Conservation (phyloP, 2,329 filamentous ascomycete genomes). For the Claviceps pusilla region DNA sequence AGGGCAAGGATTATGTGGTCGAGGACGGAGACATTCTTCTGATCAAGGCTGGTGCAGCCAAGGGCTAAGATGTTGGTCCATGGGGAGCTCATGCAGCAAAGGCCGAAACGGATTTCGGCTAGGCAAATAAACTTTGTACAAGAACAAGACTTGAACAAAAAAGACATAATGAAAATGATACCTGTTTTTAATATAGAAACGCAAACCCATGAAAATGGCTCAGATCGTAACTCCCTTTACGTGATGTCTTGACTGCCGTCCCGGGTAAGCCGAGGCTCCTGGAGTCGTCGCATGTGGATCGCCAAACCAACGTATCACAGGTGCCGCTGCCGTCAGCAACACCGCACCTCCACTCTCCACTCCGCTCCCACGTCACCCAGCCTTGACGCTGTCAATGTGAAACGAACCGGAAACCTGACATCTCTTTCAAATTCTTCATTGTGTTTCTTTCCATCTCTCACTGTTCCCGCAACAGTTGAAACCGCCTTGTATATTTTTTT, state of each 20-base stretch:
- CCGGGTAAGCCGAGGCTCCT: neutral
- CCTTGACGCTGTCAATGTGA: neutral
- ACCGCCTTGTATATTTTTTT: neutral
- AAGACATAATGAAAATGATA: neutral
- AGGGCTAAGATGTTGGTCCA: conserved; percentile 33
- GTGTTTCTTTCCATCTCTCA: neutral
- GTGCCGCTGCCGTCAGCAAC: neutral
- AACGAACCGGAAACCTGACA: neutral
- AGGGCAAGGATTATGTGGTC: conserved; percentile 92
- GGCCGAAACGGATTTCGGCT: no score
- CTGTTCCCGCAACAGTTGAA: neutral
- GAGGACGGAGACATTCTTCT: conserved; percentile 71
- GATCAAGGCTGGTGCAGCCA: conserved; percentile 80
- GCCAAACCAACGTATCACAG: neutral
- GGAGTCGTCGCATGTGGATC: neutral
- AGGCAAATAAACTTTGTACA: no score
- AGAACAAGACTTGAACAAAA: neutral
- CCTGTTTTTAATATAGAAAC: neutral
- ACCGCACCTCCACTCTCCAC: neutral
- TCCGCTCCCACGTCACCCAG: no score
- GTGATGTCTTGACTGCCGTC: neutral
- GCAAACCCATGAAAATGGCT: neutral
- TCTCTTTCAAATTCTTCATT: no score
- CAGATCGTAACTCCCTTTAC: no score
- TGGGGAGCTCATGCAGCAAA: neutral